Conservation (phyloP, 2,329 filamentous ascomycete species). For the Scedosporium boydii region DNA sequence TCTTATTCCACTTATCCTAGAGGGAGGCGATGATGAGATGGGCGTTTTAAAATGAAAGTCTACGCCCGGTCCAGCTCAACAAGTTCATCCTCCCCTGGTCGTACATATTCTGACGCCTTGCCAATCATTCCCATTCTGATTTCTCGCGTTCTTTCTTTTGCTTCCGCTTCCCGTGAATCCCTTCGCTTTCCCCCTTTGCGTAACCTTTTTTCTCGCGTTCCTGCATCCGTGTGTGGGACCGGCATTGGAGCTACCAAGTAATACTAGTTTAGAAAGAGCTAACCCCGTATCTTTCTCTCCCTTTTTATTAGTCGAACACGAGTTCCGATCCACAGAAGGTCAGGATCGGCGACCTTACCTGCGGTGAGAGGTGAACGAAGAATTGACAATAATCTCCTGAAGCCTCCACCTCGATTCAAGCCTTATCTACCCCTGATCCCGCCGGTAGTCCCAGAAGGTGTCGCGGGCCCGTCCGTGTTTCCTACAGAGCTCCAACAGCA, state of each 20-base stretch:
- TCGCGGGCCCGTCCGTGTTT: background rate
- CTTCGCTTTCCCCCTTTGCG: background rate
- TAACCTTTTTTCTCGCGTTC: background rate
- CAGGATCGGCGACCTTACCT: background rate
- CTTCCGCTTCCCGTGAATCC: background rate
- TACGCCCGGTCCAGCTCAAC: background rate
- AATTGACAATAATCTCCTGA: slow-evolving; percentile 4
- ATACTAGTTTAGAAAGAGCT: background rate
- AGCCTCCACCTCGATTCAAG: slow-evolving; percentile 4
- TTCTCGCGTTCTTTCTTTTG: background rate
- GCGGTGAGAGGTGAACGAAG: background rate
- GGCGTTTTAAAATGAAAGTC: background rate
- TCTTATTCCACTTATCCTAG: background rate
- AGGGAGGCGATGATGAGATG: background rate
- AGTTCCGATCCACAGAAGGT: background rate
- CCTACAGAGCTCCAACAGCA: background rate
- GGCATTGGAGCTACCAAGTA: background rate
- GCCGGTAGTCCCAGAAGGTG: background rate
- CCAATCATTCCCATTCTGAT: background rate
- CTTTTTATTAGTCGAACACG: background rate
- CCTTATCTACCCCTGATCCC: background rate
- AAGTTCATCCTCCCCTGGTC: background rate
- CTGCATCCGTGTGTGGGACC: background rate
- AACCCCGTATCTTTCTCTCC: background rate
- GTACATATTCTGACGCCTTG: background rate